Percentiles rank a stretch among this genome's conserved stretches.
phyloP scores from a whole-genome alignment of 2,329 filamentous ascomycete genomes.

The Lachnellula arida region DNA sequence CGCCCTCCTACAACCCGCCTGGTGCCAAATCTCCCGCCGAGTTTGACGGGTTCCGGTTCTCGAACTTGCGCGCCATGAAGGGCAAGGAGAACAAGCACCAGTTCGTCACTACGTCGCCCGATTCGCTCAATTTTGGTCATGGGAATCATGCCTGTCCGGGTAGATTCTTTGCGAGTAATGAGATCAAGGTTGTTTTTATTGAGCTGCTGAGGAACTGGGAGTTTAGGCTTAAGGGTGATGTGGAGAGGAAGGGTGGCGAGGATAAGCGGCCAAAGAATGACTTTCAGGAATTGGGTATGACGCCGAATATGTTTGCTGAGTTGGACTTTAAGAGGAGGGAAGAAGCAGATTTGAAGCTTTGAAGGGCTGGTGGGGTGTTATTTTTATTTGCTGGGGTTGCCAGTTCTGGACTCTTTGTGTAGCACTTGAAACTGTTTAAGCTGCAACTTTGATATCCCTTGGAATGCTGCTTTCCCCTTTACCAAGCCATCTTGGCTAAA shows the following conservation, averaged over 20 bases:
- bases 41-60: slow-evolving; percentile 26
- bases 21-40: slow-evolving; percentile 2
- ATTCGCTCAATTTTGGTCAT: slow-evolving; percentile 37
- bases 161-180: slow-evolving; percentile 37
- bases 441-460: too few species aligned
- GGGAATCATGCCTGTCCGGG: slow-evolving; percentile 41
- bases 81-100: slow-evolving; percentile 30
- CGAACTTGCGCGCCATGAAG: slow-evolving; percentile 16
- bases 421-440: too few species aligned
- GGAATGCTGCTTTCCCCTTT: slow-evolving; percentile 10
- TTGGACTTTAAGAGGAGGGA: slow-evolving; percentile 19
- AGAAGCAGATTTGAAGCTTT: background rate
- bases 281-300: background rate
- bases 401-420: too few species aligned
- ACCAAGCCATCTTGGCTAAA: slow-evolving; percentile 62
- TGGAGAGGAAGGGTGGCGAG: slow-evolving; percentile 73
- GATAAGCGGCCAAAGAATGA: slow-evolving; percentile 53
- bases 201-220: slow-evolving; percentile 34
- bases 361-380: background rate
- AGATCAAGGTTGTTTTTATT: slow-evolving; percentile 45
- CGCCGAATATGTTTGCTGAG: slow-evolving; percentile 13
- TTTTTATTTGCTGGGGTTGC: too few species aligned
- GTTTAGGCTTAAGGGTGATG: slow-evolving; percentile 57
- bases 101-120: slow-evolving; percentile 33
- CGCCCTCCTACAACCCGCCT: slow-evolving; percentile 25